A percentile compares a stretch with the other conserved stretches of the same genome.
Conservation (phyloP, 73 alveolate species). For the Durusdinium trenchii region DNA sequence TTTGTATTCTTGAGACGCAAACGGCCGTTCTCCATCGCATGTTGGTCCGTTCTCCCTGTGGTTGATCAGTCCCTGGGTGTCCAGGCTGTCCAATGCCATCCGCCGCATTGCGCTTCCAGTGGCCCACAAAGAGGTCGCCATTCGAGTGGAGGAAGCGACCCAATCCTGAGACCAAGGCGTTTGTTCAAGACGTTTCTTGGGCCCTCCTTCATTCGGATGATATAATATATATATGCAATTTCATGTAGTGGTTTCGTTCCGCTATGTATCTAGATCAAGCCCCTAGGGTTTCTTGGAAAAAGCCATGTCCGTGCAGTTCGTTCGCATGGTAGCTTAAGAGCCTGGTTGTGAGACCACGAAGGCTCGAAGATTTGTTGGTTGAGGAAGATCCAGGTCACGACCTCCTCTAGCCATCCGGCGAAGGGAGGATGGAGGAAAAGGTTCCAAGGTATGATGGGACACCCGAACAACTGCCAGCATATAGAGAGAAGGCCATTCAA, state of each 20-base stretch:
- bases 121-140: conserved; percentile 68
- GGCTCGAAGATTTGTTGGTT: not conserved
- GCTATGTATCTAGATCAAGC: too few relatives aligned
- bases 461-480: too few relatives aligned
- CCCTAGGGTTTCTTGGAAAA: too few relatives aligned
- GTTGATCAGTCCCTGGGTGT: not conserved
- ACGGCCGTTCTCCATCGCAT: too few relatives aligned
- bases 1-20: too few relatives aligned
- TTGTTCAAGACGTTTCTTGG: not conserved
- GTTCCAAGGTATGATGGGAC: too few relatives aligned
- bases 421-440: too few relatives aligned
- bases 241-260: too few relatives aligned
- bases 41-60: too few relatives aligned
- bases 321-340: not conserved
- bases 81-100: conserved; percentile 51
- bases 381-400: not conserved
- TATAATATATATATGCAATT: too few relatives aligned
- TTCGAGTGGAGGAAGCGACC: conserved; percentile 50
- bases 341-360: not conserved
- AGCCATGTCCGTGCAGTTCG: too few relatives aligned
- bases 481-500: too few relatives aligned
- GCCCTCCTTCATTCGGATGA: not conserved
- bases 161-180: not conserved
- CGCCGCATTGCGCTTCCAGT: conserved; percentile 67
- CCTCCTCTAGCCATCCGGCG: not conserved